These are phyloP conservation scores for Pichia sp. DNA, from an alignment of 1,139 yeast genomes.

Conservation along the genomic window DNA sequence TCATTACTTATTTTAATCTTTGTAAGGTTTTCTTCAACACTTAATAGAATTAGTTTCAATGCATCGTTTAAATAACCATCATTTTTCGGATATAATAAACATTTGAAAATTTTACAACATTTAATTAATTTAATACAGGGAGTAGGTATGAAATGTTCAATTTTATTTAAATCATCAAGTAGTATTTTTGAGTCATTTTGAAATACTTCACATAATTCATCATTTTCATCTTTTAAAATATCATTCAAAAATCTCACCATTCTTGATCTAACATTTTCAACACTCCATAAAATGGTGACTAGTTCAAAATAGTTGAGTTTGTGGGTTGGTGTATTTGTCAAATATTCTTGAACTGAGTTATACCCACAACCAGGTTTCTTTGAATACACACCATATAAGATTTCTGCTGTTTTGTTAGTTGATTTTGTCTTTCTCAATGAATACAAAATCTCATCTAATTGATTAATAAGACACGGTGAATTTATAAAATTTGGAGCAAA, in stretches of 20 bases:
- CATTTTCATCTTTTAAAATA: constrained; percentile 12
- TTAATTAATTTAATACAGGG: constrained; percentile 24
- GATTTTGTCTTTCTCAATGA: constrained; percentile 12
- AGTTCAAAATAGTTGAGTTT: constrained; percentile 14
- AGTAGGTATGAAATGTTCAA: constrained; percentile 22
- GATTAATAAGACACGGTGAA: constrained; percentile 3
- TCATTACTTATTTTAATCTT: constrained; percentile 8
- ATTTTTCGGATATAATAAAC: constrained; percentile 21
- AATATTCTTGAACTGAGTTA: constrained; percentile 15
- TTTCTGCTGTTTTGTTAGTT: constrained; percentile 6
- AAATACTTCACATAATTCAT: neutral
- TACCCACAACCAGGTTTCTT: constrained; percentile 9
- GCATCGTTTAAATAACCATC: constrained; percentile 16
- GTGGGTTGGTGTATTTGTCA: constrained; percentile 10
- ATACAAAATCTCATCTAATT: constrained; percentile 7
- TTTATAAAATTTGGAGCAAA: constrained; percentile 8
- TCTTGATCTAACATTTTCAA: constrained; percentile 9
- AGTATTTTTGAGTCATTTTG: constrained; percentile 1
- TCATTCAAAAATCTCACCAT: constrained; percentile 10
- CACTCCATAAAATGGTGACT: constrained; percentile 9
- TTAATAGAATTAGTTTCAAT: constrained; percentile 20
- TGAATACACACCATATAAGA: constrained; percentile 5
- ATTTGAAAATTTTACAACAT: constrained; percentile 22
- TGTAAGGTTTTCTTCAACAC: constrained; percentile 19
- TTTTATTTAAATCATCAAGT: constrained; percentile 11